Percentiles rank a stretch among this genome's conserved stretches.
These are phyloP conservation scores for Neospermospora avenae DNA, from an alignment of 2,329 filamentous ascomycete species.

Conservation along the genomic window DNA sequence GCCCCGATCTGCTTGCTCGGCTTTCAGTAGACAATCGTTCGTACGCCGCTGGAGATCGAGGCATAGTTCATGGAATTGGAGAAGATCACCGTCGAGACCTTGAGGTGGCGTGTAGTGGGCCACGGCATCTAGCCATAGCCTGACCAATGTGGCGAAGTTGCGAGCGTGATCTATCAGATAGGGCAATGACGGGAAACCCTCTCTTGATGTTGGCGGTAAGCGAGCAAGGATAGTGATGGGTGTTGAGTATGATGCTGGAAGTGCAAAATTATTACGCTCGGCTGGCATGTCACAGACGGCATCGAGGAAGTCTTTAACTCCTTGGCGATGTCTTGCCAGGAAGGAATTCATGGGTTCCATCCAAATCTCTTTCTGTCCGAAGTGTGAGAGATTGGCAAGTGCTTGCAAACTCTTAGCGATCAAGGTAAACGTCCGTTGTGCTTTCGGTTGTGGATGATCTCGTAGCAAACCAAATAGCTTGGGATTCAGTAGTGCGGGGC, in stretches of 20 bases:
- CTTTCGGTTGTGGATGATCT: slow-evolving; percentile 78
- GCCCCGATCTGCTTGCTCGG: slow-evolving; percentile 26
- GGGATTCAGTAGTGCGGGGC: slow-evolving; percentile 91
- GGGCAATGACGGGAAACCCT: slow-evolving; percentile 89
- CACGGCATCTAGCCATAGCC: slow-evolving; percentile 67
- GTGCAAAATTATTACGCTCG: slow-evolving; percentile 57
- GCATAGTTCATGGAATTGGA: slow-evolving; percentile 33
- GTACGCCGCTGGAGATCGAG: slow-evolving; percentile 32
- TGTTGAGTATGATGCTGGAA: slow-evolving; percentile 86
- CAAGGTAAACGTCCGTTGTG: slow-evolving; percentile 84
- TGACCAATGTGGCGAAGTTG: slow-evolving; percentile 79
- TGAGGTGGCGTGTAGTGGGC: slow-evolving; percentile 15
- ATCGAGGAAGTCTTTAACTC: slow-evolving; percentile 86
- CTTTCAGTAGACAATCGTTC: slow-evolving; percentile 33
- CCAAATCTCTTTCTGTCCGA: slow-evolving; percentile 95
- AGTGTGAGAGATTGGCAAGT: slow-evolving; percentile 83
- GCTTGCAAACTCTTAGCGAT: slow-evolving; percentile 92
- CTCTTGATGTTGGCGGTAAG: slow-evolving; percentile 73
- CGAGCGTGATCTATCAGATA: slow-evolving; percentile 88
- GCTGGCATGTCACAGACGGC: slow-evolving; percentile 78
- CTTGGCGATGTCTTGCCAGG: slow-evolving; percentile 67
- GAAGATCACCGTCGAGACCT: slow-evolving; percentile 31
- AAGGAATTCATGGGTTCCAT: slow-evolving; percentile 99
- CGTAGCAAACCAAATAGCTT: slow-evolving; percentile 83
- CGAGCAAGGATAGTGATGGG: slow-evolving; percentile 86